Evolutionary conservation across 1,284 basidiomycete species (phyloP).

Genomic region (Flammula alnicola): DNA sequence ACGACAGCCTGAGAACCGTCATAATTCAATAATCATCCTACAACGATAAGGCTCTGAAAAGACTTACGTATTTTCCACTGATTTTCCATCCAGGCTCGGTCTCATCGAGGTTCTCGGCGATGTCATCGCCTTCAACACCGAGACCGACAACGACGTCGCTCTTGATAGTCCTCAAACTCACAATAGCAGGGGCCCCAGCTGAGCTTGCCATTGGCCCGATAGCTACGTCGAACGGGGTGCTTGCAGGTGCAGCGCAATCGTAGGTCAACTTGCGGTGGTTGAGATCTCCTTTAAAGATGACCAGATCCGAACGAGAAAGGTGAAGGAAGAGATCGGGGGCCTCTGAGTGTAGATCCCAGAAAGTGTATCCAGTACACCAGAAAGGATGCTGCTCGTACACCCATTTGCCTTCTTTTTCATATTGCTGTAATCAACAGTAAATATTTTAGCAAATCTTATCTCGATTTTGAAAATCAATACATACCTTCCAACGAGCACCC

Average conservation of each 20-base stretch:
- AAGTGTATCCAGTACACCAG: slow-evolving; percentile 96
- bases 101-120: slow-evolving; percentile 83
- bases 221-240: slow-evolving; percentile 89
- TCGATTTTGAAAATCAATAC: slow-evolving; percentile 1
- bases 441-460: slow-evolving; percentile 12
- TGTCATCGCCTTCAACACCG: slow-evolving; percentile 69
- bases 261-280: slow-evolving; percentile 94
- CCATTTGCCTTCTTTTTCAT: slow-evolving; percentile 93
- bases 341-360: slow-evolving; percentile 90
- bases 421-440: slow-evolving; percentile 60
- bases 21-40: not conserved
- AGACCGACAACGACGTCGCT: slow-evolving; percentile 82
- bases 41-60: slow-evolving; percentile 14
- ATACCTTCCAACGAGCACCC: slow-evolving; percentile 90
- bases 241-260: slow-evolving; percentile 90
- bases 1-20: slow-evolving; percentile 70
- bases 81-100: slow-evolving; percentile 97
- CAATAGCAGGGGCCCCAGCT: slow-evolving; percentile 87
- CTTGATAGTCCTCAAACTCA: slow-evolving; percentile 87
- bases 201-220: slow-evolving; percentile 94
- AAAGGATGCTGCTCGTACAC: slow-evolving; percentile 96
- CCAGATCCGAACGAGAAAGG: slow-evolving; percentile 88
- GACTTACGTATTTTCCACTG: slow-evolving; percentile 89
- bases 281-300: slow-evolving; percentile 96
- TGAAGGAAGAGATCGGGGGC: slow-evolving; percentile 95